These are phyloP conservation scores for Podila verticillata DNA, from an alignment of 192 early-diverging fungal species.

Conservation along the genomic window DNA sequence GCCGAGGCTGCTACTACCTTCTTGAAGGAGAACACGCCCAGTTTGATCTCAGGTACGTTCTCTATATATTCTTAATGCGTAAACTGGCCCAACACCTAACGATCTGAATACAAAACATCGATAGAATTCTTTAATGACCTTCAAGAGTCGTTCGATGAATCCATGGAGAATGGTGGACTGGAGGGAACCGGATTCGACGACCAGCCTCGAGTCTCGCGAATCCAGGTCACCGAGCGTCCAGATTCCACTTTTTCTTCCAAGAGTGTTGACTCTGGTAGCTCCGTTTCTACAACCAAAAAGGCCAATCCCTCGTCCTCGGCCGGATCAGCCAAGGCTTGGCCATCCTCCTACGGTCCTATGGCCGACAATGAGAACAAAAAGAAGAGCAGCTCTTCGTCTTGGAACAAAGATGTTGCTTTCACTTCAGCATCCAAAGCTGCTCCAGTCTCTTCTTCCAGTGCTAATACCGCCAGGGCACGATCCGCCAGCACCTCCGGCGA, in stretches of 20 bases:
- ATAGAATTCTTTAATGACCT: neutral
- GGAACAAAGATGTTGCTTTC: too few relatives aligned
- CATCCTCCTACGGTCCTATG: neutral
- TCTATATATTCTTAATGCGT: neutral
- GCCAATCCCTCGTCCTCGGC: too few relatives aligned
- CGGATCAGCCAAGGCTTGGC: neutral
- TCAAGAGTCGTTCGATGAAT: constrained; percentile 10
- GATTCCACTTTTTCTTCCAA: neutral
- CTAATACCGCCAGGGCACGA: neutral
- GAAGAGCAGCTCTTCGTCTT: too few relatives aligned
- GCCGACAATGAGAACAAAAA: neutral
- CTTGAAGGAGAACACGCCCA: constrained; percentile 11
- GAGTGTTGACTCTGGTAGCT: too few relatives aligned
- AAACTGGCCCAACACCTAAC: neutral
- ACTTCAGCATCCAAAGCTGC: too few relatives aligned
- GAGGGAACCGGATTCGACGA: constrained; percentile 15
- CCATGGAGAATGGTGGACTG: constrained; percentile 3
- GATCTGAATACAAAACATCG: neutral
- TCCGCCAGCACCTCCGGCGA: neutral
- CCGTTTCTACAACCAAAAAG: too few relatives aligned
- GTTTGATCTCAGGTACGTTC: constrained; percentile 3
- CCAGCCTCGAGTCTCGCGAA: neutral
- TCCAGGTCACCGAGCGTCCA: neutral
- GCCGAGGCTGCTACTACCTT: constrained; percentile 4
- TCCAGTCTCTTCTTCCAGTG: neutral